These are phyloP conservation scores for Pleurotus salmoneostramineus DNA, from an alignment of 768 basidiomycete species.

Conservation along the genomic window DNA sequence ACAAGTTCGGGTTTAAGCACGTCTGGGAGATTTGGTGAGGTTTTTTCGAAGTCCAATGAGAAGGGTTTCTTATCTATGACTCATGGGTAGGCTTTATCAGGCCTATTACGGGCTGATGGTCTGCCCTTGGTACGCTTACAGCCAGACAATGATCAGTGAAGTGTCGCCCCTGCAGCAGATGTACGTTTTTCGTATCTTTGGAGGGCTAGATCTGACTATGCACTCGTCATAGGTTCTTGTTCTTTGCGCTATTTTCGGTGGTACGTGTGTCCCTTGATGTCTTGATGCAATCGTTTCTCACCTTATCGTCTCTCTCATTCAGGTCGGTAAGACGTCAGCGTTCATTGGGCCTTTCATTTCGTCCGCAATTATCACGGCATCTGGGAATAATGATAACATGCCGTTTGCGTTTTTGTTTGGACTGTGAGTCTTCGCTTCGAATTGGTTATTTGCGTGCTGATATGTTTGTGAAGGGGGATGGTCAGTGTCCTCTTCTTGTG, in stretches of 20 bases:
- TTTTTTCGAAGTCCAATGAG: not conserved
- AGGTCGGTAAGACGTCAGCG: conserved; percentile 74
- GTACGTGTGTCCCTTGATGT: conserved; percentile 26
- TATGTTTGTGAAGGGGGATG: conserved; percentile 31
- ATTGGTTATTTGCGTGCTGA: not conserved
- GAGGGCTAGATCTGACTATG: not conserved
- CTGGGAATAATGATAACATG: conserved; percentile 69
- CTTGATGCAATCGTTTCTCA: not conserved
- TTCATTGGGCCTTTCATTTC: conserved; percentile 77
- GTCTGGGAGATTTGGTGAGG: conserved; percentile 75
- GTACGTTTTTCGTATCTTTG: conserved; percentile 26
- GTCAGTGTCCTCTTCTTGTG: conserved; percentile 57
- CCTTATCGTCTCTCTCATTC: not conserved
- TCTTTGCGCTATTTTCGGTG: conserved; percentile 73
- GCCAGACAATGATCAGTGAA: conserved; percentile 81
- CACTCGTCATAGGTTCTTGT: conserved; percentile 47
- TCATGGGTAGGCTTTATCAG: conserved; percentile 52
- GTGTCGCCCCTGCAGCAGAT: conserved; percentile 72
- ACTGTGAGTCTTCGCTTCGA: conserved; percentile 38
- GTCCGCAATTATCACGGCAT: conserved; percentile 67
- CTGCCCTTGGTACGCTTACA: conserved; percentile 80
- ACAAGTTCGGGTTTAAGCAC: conserved; percentile 78
- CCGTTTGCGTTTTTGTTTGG: conserved; percentile 72
- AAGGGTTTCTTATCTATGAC: not conserved
- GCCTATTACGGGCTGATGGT: conserved; percentile 70